Evolutionary conservation across 2,329 filamentous ascomycete genomes (phyloP).

Genomic region (Diaporthe vaccinii): DNA sequence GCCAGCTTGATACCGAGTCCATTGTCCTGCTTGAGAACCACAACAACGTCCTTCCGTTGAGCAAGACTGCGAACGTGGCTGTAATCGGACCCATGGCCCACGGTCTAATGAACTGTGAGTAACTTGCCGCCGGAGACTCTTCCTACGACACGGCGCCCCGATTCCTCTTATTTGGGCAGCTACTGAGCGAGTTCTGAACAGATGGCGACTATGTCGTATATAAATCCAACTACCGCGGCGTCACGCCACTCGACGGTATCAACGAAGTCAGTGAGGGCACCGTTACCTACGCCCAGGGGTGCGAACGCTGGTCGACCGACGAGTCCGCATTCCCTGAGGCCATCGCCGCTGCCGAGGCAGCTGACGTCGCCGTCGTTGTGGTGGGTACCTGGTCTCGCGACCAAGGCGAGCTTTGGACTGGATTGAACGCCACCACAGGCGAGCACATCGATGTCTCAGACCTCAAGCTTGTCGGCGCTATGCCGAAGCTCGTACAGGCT

Average conservation of each 20-base stretch:
- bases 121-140: not conserved
- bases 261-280: constrained; percentile 69
- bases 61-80: constrained; percentile 76
- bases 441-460: constrained; percentile 78
- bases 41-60: constrained; percentile 64
- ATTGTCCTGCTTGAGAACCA: constrained; percentile 74
- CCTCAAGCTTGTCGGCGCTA: constrained; percentile 78
- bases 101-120: constrained; percentile 72
- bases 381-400: constrained; percentile 84
- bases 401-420: constrained; percentile 77
- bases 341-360: constrained; percentile 72
- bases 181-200: constrained; percentile 51
- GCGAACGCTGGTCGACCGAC: constrained; percentile 79
- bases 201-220: constrained; percentile 81
- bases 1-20: constrained; percentile 74
- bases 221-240: constrained; percentile 72
- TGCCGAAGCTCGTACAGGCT: constrained; percentile 74
- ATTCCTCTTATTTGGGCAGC: not conserved
- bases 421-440: constrained; percentile 80
- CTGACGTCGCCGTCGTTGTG: constrained; percentile 80
- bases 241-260: constrained; percentile 79
- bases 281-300: constrained; percentile 77
- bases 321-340: constrained; percentile 77
- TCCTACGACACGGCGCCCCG: not conserved
- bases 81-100: constrained; percentile 83